These are phyloP conservation scores for Silene uniflora DNA, from an alignment of 148 eudicot genomes.

Conservation along the genomic window DNA sequence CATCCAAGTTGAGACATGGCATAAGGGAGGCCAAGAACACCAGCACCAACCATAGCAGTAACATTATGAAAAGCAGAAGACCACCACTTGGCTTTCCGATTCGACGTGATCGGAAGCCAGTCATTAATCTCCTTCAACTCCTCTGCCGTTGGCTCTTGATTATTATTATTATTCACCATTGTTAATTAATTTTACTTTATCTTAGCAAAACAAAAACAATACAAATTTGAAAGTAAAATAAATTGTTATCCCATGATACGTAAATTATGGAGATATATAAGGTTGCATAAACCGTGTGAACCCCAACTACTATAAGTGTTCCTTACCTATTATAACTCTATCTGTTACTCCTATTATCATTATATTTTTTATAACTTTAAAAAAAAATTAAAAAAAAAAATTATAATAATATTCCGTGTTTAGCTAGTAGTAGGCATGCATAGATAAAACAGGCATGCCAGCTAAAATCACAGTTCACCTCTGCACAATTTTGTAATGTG, in stretches of 20 bases:
- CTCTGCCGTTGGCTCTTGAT: not conserved
- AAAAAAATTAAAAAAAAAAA: too few relatives aligned
- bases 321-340: not conserved
- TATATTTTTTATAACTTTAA: too few relatives aligned
- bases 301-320: not conserved
- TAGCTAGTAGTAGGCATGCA: too few relatives aligned
- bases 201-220: not conserved
- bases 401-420: too few relatives aligned
- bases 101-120: conserved; percentile 47
- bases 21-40: conserved; percentile 56
- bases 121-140: conserved; percentile 27
- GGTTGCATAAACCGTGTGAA: conserved; percentile 7
- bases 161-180: not conserved
- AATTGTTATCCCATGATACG: not conserved
- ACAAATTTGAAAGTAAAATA: not conserved
- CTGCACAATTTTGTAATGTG: too few relatives aligned
- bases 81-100: conserved; percentile 39
- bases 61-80: conserved; percentile 45
- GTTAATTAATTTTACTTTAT: too few relatives aligned
- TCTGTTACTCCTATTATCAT: not conserved
- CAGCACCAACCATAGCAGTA: conserved; percentile 54
- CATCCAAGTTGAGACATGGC: conserved; percentile 65
- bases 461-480: too few relatives aligned
- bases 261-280: not conserved
- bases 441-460: too few relatives aligned